These are phyloP conservation scores for Mucor ambiguus DNA, from an alignment of 371 early-diverging fungal species.

Conservation along the genomic window DNA sequence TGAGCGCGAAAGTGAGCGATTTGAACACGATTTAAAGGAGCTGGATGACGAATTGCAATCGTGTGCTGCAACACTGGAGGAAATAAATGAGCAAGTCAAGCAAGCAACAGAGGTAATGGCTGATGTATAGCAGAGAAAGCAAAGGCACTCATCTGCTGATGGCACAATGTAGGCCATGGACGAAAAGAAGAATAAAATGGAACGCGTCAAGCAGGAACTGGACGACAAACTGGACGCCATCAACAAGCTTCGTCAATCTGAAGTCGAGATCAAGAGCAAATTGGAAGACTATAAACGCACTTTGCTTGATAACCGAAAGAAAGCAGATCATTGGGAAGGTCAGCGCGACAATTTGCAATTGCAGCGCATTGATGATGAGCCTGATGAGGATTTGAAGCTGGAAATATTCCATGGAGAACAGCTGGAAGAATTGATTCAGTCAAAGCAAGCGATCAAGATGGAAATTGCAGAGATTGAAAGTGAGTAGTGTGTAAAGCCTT, in stretches of 20 bases:
- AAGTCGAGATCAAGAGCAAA: slow-evolving; percentile 54
- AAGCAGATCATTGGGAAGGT: slow-evolving; percentile 56
- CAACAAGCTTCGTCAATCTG: slow-evolving; percentile 67
- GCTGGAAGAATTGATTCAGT: slow-evolving; percentile 44
- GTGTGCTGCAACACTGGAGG: slow-evolving; percentile 48
- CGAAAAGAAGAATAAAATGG: slow-evolving; percentile 72
- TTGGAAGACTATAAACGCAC: slow-evolving; percentile 61
- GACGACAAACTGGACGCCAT: slow-evolving; percentile 67
- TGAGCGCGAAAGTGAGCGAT: slow-evolving; percentile 68
- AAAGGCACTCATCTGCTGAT: neutral
- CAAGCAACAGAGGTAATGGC: slow-evolving; percentile 33
- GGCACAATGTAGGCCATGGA: slow-evolving; percentile 59
- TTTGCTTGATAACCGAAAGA: slow-evolving; percentile 52
- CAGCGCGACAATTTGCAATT: slow-evolving; percentile 55
- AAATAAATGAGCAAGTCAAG: slow-evolving; percentile 53
- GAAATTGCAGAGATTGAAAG: slow-evolving; percentile 57
- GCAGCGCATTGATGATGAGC: slow-evolving; percentile 50
- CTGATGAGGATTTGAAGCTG: slow-evolving; percentile 59
- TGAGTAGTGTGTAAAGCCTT: slow-evolving; percentile 1
- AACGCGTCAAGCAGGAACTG: slow-evolving; percentile 65
- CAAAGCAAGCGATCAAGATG: slow-evolving; percentile 38
- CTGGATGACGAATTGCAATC: slow-evolving; percentile 60
- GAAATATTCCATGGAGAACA: slow-evolving; percentile 52
- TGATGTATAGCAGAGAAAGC: neutral
- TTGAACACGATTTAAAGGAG: slow-evolving; percentile 59